phyloP scores from a whole-genome alignment of 306 rosid genomes.

The Prunus davidiana region DNA sequence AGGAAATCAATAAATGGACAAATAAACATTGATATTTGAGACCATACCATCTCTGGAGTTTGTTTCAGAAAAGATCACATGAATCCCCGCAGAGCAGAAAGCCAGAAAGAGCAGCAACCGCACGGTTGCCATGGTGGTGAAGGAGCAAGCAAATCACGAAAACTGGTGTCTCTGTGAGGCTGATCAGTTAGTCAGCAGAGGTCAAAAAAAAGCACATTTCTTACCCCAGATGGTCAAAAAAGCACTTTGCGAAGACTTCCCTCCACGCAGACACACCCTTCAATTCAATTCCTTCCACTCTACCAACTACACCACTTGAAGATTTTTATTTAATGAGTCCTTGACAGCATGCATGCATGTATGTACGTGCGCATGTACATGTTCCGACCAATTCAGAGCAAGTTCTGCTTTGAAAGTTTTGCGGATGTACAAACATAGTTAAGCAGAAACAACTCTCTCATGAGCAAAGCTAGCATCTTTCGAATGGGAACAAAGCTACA shows the following conservation, averaged over 20 bases:
- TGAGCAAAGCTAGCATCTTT: not conserved
- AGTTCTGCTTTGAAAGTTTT: not conserved
- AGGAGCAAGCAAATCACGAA: not conserved
- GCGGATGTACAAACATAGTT: not conserved
- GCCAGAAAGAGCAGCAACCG: conserved; percentile 46
- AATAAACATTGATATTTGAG: not conserved
- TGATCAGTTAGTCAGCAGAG: not conserved
- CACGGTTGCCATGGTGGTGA: conserved; percentile 32
- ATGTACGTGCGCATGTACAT: not conserved
- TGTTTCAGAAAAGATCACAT: conserved; percentile 41
- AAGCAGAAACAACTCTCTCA: not conserved
- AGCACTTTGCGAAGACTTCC: not conserved
- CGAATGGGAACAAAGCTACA: not conserved
- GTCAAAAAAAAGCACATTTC: conserved; percentile 2
- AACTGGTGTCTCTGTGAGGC: not conserved
- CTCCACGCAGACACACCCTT: not conserved
- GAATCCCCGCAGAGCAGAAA: conserved; percentile 44
- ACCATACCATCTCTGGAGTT: conserved; percentile 59
- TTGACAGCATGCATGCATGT: not conserved
- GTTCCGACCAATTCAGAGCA: not conserved
- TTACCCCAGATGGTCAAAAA: not conserved
- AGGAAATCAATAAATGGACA: not conserved
- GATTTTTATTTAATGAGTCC: not conserved
- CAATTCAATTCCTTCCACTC: conserved; percentile 3
- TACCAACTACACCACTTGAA: not conserved